Conservation (phyloP, 2,329 filamentous ascomycete genomes). For the Macrophomina tecta region DNA sequence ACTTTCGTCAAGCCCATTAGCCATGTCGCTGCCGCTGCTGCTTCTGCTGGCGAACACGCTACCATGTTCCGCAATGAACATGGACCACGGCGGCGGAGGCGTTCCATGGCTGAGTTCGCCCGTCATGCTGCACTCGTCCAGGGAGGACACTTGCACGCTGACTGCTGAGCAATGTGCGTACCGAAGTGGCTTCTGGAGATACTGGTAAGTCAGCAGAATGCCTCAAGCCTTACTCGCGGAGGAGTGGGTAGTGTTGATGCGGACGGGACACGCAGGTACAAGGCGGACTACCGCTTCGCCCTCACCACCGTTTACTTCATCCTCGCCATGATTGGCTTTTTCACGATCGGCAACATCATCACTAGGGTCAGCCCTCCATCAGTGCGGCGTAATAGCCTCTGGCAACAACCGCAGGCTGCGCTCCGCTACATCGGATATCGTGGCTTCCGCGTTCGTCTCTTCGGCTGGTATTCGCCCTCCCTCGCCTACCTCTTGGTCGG, state of each 20-base stretch:
- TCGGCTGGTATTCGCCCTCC: constrained; percentile 40
- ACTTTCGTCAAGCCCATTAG: background rate
- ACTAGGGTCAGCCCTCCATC: background rate
- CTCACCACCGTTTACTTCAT: constrained; percentile 28
- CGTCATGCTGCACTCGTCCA: constrained; percentile 28
- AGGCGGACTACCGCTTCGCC: constrained; percentile 29
- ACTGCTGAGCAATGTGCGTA: constrained; percentile 25
- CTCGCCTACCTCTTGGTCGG: constrained; percentile 37
- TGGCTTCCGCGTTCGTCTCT: constrained; percentile 33
- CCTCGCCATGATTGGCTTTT: constrained; percentile 23
- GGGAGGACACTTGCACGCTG: constrained; percentile 24
- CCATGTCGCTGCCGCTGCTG: background rate
- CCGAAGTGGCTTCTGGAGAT: constrained; percentile 25
- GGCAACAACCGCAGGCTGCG: constrained; percentile 31
- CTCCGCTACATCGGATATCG: constrained; percentile 40
- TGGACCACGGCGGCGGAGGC: constrained; percentile 5
- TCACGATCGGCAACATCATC: constrained; percentile 25
- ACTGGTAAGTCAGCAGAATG: constrained; percentile 17
- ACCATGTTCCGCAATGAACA: background rate
- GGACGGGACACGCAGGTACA: constrained; percentile 25
- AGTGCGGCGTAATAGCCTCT: constrained; percentile 4
- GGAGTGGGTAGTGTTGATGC: no score
- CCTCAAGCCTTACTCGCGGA: no score
- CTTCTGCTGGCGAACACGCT: background rate
- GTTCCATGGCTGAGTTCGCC: constrained; percentile 24